Conservation (phyloP, 2,329 filamentous ascomycete genomes). For the Nemania diffusa region DNA sequence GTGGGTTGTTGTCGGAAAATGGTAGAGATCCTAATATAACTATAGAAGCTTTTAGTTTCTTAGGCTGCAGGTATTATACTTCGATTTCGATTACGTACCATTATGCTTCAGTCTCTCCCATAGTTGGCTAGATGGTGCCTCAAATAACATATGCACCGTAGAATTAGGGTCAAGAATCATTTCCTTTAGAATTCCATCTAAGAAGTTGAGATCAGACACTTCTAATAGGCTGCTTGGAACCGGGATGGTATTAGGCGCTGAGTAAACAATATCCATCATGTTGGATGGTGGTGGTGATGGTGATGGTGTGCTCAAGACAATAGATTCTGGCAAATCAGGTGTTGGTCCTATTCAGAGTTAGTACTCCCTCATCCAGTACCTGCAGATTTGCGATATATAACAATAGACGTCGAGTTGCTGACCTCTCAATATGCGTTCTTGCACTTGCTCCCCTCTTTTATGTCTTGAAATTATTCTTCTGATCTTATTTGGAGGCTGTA, state of each 20-base stretch:
- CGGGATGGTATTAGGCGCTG: background rate
- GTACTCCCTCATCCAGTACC: background rate
- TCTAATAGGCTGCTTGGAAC: background rate
- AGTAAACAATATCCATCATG: background rate
- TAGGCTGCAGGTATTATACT: background rate
- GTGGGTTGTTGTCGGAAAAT: too few relatives aligned
- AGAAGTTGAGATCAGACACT: background rate
- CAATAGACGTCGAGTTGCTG: background rate
- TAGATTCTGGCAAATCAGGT: slow-evolving; percentile 8
- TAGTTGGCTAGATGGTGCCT: slow-evolving; percentile 1
- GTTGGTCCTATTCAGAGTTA: background rate
- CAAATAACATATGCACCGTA: background rate
- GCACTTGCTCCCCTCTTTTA: slow-evolving; percentile 1
- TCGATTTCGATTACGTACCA: background rate
- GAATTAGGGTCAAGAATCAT: slow-evolving; percentile 2
- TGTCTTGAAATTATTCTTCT: background rate
- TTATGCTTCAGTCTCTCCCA: background rate
- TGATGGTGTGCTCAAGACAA: slow-evolving; percentile 4
- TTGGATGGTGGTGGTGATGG: background rate
- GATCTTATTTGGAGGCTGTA: slow-evolving; percentile 3
- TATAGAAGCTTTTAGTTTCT: background rate
- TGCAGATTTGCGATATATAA: background rate
- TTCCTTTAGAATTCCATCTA: background rate
- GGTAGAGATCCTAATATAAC: background rate
- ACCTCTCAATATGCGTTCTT: slow-evolving; percentile 3